Base-by-base conservation (phyloP, 208 protist species). In the Crithidia thermophila region DNA sequence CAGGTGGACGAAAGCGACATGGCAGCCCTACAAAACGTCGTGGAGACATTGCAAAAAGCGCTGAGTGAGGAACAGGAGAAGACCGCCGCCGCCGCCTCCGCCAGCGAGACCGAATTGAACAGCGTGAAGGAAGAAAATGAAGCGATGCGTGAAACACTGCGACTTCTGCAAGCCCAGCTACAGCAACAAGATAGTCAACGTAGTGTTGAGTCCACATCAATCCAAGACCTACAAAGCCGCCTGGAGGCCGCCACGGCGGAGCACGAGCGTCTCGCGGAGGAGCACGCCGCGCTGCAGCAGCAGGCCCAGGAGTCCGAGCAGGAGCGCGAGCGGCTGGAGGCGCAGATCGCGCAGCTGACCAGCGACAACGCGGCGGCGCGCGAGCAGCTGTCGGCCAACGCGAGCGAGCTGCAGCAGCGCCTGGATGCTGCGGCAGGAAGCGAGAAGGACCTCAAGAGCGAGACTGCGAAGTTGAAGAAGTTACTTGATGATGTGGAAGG, bases 321-420 rank as follows among this genome's bases (percentile, higher is more conserved):
- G 46, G 51, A 34, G 51, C 61, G 51, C 11, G 59, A 36, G 42
- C 59, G 50, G 51, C 36, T 67, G 40, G 51, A 58, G 62, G 51
- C 37, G 36, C 36, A 50, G 47, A 34, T 58, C 33, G 50, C 46
- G 31, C 31, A 18, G 37, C 52, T 59, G 40, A 31, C 43, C 34
- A 39, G 36, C 16, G 74, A 73, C 25, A 69, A 68, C 56, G 66
- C 73, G 16, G 50, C 56, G 39, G 57, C 61, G 51, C 55, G 60
- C 11, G 59, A 34, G 42, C 59, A 59, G 51, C 34, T 71, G 53
- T 0, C 30, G 16, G 50, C 61, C 0, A 71, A 28, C 42, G 43
- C 75, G 27, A 40, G 39, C 51, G 70, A 77, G 50, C 64, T 69
- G 10, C 62, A 75, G 47, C 50, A 64, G 28, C 51, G 20, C 49